These are phyloP conservation scores for Lactuca sativa DNA, from an alignment of 129 eudicot species.

Conservation along the genomic window DNA sequence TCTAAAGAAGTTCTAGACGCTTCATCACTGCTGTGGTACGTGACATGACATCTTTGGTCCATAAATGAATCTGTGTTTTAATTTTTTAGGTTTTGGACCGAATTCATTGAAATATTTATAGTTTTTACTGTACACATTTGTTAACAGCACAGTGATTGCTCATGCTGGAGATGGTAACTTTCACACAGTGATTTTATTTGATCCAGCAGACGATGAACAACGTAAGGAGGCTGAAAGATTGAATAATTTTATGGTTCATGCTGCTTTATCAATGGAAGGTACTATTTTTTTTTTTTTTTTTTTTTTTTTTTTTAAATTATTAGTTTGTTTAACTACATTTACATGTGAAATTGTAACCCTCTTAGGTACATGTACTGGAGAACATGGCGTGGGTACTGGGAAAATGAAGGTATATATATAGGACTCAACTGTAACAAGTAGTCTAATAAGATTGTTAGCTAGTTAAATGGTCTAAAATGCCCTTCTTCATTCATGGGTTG, in stretches of 20 bases:
- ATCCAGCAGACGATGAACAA: conserved; percentile 71
- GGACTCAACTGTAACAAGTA: background rate
- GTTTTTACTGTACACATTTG: background rate
- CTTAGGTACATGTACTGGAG: conserved; percentile 91
- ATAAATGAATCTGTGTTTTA: background rate
- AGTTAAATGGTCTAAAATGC: conserved; percentile 17
- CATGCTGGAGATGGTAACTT: conserved; percentile 99
- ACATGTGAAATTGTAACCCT: background rate
- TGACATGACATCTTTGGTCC: background rate
- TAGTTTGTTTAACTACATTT: background rate
- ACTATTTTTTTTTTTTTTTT: background rate
- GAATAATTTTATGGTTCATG: conserved; percentile 80
- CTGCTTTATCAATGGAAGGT: conserved; percentile 97
- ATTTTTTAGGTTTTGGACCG: no score
- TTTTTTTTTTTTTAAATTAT: no score
- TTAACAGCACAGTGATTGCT: conserved; percentile 82
- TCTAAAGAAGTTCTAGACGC: conserved; percentile 72
- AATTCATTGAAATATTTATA: no score
- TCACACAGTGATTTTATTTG: conserved; percentile 73
- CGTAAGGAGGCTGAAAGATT: conserved; percentile 87
- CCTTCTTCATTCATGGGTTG: background rate
- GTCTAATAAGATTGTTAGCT: background rate
- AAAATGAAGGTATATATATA: conserved; percentile 74
- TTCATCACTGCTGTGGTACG: conserved; percentile 69
- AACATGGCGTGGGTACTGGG: conserved; percentile 98